phyloP scores from a whole-genome alignment of 1,284 basidiomycete species.

The Irpex rosettiformis region DNA sequence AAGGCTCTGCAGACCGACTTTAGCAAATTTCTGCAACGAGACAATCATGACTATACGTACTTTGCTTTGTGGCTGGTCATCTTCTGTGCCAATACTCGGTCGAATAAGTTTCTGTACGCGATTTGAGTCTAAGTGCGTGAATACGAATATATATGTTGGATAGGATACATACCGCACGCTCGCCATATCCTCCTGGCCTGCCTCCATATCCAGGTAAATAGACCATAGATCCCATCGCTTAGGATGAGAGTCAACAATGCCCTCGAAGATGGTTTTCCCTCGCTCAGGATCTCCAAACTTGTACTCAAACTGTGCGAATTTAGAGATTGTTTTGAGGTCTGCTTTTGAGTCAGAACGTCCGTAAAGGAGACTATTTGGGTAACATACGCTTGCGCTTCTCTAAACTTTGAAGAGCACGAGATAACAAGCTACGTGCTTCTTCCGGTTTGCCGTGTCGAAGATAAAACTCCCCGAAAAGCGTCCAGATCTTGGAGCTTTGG shows the following conservation, averaged over 20 bases:
- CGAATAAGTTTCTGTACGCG: conserved; percentile 71
- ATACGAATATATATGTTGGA: conserved; percentile 8
- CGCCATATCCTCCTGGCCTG: conserved; percentile 72
- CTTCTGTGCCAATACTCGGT: conserved; percentile 78
- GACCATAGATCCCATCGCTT: conserved; percentile 97
- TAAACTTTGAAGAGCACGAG: conserved; percentile 88
- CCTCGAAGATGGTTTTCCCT: conserved; percentile 95
- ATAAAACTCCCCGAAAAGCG: conserved; percentile 79
- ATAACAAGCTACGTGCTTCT: conserved; percentile 83
- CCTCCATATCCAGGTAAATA: conserved; percentile 96
- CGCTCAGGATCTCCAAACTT: conserved; percentile 92
- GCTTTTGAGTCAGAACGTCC: conserved; percentile 4
- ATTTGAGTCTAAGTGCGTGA: not conserved
- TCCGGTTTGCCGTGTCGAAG: conserved; percentile 73
- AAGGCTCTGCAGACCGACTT: conserved; percentile 53
- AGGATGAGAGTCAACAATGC: conserved; percentile 90
- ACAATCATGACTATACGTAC: conserved; percentile 38
- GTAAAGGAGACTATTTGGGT: not conserved
- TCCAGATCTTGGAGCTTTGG: conserved; percentile 90
- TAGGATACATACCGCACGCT: conserved; percentile 53
- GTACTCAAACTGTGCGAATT: conserved; percentile 95
- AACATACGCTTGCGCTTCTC: conserved; percentile 86
- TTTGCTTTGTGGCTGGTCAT: conserved; percentile 95
- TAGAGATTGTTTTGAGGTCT: conserved; percentile 95
- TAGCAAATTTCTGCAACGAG: conserved; percentile 9